Percentiles rank a stretch among this genome's conserved stretches.
These are phyloP conservation scores for Trifolium fragiferum DNA, from an alignment of 306 rosid species.

Conservation along the genomic window DNA sequence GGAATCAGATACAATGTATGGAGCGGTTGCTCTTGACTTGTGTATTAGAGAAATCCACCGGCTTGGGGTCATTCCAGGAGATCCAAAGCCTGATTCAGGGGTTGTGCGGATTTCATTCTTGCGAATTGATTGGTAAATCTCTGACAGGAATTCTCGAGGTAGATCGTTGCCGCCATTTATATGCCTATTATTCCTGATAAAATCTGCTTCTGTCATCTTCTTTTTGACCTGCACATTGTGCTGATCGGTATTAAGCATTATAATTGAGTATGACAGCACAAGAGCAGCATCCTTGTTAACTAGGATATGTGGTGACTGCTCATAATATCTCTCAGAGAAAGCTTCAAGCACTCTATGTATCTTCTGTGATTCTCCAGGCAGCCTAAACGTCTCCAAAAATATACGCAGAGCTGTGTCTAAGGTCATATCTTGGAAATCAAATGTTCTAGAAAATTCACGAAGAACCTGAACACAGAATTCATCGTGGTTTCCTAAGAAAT, in stretches of 20 bases:
- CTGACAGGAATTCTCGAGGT: constrained; percentile 87
- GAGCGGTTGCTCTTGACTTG: constrained; percentile 82
- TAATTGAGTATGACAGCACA: constrained; percentile 83
- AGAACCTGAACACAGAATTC: constrained; percentile 98
- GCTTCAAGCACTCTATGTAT: constrained; percentile 99
- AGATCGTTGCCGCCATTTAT: constrained; percentile 94
- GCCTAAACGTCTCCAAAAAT: constrained; percentile 90
- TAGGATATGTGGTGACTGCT: constrained; percentile 84
- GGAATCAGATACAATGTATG: constrained; percentile 86
- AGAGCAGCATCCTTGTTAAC: constrained; percentile 99
- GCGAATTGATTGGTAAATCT: constrained; percentile 87
- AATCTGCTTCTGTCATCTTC: constrained; percentile 98
- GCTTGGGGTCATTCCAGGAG: constrained; percentile 95
- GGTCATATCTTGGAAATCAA: constrained; percentile 96
- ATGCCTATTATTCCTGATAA: constrained; percentile 86
- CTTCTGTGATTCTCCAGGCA: constrained; percentile 99
- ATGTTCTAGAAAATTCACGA: constrained; percentile 94
- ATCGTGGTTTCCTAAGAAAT: constrained; percentile 93
- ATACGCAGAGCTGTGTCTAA: constrained; percentile 95
- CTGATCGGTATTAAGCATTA: constrained; percentile 95
- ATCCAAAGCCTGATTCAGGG: constrained; percentile 90
- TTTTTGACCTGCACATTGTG: constrained; percentile 97
- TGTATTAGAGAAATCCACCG: constrained; percentile 95
- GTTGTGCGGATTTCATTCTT: constrained; percentile 95
- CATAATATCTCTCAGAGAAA: constrained; percentile 97